Percentiles rank a stretch among this genome's conserved stretches.
These are phyloP conservation scores for Sporisorium iseilematis-ciliati DNA, from an alignment of 1,284 basidiomycete genomes.

Conservation along the genomic window DNA sequence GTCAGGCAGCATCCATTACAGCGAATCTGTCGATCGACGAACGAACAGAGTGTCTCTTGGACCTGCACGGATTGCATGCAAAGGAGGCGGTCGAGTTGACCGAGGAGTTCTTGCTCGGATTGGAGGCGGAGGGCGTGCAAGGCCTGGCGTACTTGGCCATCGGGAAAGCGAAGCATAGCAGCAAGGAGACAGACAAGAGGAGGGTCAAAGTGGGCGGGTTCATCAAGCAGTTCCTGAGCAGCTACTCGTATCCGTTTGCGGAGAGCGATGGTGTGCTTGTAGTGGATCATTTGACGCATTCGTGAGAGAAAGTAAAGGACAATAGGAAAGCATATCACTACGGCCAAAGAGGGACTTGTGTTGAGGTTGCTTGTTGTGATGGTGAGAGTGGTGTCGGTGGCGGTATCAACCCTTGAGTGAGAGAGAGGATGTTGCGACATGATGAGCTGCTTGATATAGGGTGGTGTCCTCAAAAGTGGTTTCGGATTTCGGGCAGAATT, in stretches of 20 bases:
- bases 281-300: conserved; percentile 76
- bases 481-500: conserved; percentile 5
- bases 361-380: neutral
- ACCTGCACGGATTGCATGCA: conserved; percentile 77
- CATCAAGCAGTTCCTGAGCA: conserved; percentile 87
- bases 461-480: neutral
- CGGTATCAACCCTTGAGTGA: neutral
- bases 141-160: conserved; percentile 84
- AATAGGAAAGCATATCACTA: conserved; percentile 1
- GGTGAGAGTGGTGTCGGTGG: neutral
- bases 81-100: conserved; percentile 90
- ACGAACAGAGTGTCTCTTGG: conserved; percentile 77
- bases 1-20: conserved; percentile 53
- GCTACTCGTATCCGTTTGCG: conserved; percentile 88
- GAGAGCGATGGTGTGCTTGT: conserved; percentile 90
- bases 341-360: neutral
- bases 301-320: conserved; percentile 18
- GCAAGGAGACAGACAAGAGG: conserved; percentile 82
- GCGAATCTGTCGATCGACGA: conserved; percentile 74
- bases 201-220: conserved; percentile 85
- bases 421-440: neutral
- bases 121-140: conserved; percentile 83
- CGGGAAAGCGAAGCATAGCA: conserved; percentile 95
- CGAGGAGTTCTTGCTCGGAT: conserved; percentile 83
- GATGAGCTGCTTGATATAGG: neutral